Evolutionary conservation across 1,284 basidiomycete genomes (phyloP), one percentile per base, ranked within the genome.

Genomic region (Melanopsichium pennsylvanicum): DNA sequence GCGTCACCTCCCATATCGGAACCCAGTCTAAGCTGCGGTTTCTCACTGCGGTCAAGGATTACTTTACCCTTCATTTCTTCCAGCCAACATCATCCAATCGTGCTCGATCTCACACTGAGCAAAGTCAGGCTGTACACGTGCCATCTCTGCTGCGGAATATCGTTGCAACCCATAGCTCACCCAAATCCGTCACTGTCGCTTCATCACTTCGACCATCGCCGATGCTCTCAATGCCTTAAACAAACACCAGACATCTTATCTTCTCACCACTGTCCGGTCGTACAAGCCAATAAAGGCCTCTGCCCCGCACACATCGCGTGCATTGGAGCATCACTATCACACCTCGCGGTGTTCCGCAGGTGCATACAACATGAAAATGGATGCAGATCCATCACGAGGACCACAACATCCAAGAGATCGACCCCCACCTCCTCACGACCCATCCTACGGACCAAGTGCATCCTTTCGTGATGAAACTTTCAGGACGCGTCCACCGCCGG

Each of bases 81-180:
- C n/a, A n/a, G n/a, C n/a, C n/a, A n/a, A n/a, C 12, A 34, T 23
- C 31, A 45, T 40, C 21, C 43, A 31, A 36, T 46, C 5, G 9
- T 18, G 13, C 21, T 18, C 29, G n/a, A n/a, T 22, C n/a, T 15
- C 42, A 37, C 15, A 36, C n/a, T 13, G 21, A 36, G 49, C 60
- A 51, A 31, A 63, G 52, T 43, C 6, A 57, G 60, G 60, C 41
- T 36, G 57, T 63, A 57, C 40, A 57, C 60, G 48, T 21, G 48
- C 52, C 47, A 37, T 44, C 44, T 63, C 48, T 48, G 43, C 49
- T 52, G 23, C 35, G 33, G 6, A 25, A 35, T 34, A 23, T 18
- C 27, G 19, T n/a, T n/a, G n/a, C n/a, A n/a, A n/a, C n/a, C n/a
- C n/a, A n/a, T n/a, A n/a, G n/a, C 21, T 27, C 12, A 25, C 11